Evolutionary conservation across 2,329 filamentous ascomycete species (phyloP), one percentile per base, ranked within the genome.

Genomic region (Botrytis pseudocinerea): DNA sequence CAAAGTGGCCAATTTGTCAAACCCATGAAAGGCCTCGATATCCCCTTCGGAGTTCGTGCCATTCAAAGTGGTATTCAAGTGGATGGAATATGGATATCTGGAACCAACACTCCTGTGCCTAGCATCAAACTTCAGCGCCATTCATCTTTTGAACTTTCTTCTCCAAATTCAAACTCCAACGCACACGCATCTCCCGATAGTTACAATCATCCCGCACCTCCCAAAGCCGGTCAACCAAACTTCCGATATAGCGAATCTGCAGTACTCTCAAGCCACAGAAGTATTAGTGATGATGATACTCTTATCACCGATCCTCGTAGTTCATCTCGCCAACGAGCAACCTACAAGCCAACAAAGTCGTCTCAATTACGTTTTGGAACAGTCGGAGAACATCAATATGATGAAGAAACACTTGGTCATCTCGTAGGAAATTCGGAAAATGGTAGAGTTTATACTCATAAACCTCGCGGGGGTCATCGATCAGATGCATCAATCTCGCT

Each of bases 41-140:
- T 97, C 51, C 94, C 94, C 0, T 98, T 98, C 79, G 95, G 95
- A 32, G 89, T 96, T 70, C 90, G 92, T 77, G 95, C 95, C 10
- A 89, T 98, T 64, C 91, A 97, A 81, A 92, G 89, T 77, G 94
- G 94, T 9, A 85, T 97, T 61, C 89, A 95, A 80, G 89, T 97
- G 12, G 93, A 97, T 76, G 95, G 94, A 6, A 94, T 98, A 69
- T 94, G 92, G 91, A 89, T 92, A 68, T 80, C 79, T 10, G 77
- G 77, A 61, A 73, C 74, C 25, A 78, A 71, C 22, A 78, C 75
- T n/a, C 78, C 78, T 64, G 69, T 77, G 16, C 77, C 76, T 25
- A 78, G 75, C 60, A 73, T 75, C 61, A 65, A 76, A 35, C 54
- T 76, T 14, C 68, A 65, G 25, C 69, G 73, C 12, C 75, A 73